phyloP scores from a whole-genome alignment of 2,329 filamentous ascomycete species.

The Cytospora piceicola region DNA sequence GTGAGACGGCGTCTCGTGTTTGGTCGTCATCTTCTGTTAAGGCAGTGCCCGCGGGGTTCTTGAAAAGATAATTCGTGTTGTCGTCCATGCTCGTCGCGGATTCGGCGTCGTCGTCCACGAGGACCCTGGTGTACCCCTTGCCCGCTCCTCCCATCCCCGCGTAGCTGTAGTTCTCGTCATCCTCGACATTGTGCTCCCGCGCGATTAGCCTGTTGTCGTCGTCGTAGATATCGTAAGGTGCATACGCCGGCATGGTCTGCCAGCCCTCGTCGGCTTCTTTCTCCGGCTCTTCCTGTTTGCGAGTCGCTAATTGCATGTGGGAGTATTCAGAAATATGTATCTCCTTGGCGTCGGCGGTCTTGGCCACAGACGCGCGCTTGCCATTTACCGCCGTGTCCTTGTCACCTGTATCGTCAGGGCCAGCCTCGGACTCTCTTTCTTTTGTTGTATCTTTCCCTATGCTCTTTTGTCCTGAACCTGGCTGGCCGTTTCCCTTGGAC shows the following conservation, averaged over 20 bases:
- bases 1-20: constrained; percentile 80
- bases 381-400: constrained; percentile 37
- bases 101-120: constrained; percentile 87
- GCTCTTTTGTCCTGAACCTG: background rate
- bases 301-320: constrained; percentile 74
- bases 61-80: constrained; percentile 95
- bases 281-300: constrained; percentile 51
- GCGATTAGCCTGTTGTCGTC: constrained; percentile 89
- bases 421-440: background rate
- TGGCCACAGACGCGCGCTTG: constrained; percentile 45
- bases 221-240: constrained; percentile 92
- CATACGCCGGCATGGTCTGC: constrained; percentile 94
- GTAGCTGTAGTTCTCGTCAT: constrained; percentile 70
- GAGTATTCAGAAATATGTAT: constrained; percentile 78
- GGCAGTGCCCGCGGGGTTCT: constrained; percentile 64
- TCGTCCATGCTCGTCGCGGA: constrained; percentile 97
- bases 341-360: constrained; percentile 37
- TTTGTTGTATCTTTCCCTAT: background rate
- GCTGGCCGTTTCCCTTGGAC: background rate
- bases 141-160: constrained; percentile 82
- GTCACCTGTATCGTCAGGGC: constrained; percentile 28
- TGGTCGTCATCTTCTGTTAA: constrained; percentile 76
- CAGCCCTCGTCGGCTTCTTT: constrained; percentile 72
- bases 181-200: constrained; percentile 72
- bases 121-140: constrained; percentile 93